phyloP scores from a whole-genome alignment of 1,284 basidiomycete species.

The Cryptococcus sp. region DNA sequence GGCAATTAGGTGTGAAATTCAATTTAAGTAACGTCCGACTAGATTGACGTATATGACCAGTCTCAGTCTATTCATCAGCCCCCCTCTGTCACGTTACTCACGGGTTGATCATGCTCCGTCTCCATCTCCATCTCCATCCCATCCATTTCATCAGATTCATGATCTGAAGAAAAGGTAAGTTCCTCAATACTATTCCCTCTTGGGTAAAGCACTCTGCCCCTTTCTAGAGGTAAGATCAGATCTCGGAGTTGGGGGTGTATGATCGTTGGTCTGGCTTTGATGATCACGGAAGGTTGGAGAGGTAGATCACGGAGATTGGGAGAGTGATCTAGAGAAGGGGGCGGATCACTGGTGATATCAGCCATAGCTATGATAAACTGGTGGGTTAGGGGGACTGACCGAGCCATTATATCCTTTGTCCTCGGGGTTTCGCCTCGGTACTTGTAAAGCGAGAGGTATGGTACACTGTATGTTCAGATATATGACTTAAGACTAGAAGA shows the following conservation, averaged over 20 bases:
- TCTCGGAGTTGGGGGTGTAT: constrained; percentile 47
- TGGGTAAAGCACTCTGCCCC: constrained; percentile 37
- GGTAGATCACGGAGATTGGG: constrained; percentile 36
- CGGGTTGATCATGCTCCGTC: constrained; percentile 2
- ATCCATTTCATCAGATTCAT: constrained; percentile 5
- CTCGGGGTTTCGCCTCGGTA: background rate
- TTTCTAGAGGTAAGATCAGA: constrained; percentile 36
- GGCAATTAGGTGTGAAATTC: constrained; percentile 39
- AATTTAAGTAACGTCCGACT: constrained; percentile 24
- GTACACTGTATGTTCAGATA: no score
- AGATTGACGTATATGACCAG: no score
- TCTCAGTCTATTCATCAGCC: background rate
- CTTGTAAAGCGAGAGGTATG: no score
- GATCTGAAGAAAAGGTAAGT: constrained; percentile 18
- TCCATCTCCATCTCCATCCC: constrained; percentile 2
- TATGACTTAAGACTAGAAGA: no score
- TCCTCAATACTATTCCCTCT: constrained; percentile 30
- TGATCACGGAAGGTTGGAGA: constrained; percentile 26
- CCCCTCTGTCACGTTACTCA: background rate
- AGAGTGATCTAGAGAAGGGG: constrained; percentile 18
- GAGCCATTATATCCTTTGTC: background rate
- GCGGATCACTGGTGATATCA: background rate
- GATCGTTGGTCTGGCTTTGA: constrained; percentile 37
- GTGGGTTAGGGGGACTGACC: background rate
- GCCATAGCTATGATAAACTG: background rate